Evolutionary conservation across 768 basidiomycete genomes (phyloP), one percentile per base, ranked within the genome.

Genomic region (Lactifluus volemus): DNA sequence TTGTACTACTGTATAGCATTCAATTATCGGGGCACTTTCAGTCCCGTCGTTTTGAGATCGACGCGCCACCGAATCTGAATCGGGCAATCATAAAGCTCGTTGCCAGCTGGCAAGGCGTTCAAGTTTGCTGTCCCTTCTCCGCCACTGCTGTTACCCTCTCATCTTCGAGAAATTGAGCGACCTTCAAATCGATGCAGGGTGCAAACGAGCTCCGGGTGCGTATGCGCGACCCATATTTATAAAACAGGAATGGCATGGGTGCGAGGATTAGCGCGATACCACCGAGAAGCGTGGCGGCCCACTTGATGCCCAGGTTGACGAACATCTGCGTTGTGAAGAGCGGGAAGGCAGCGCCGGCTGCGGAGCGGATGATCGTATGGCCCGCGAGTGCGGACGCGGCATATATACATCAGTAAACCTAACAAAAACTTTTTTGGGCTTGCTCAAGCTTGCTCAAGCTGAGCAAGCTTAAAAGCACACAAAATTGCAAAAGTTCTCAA

Each of bases 251-350:
- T 0, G 87, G 86, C 49, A 78, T 81, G 1, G 87, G 88, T 0
- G 81, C 76, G 39, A 86, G 79, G 17, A 85, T 62, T 3, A 86
- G 71, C 0, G 77, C 76, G 29, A 88, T 67, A 56, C 81, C 73
- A 7, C 80, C 86, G 15, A 88, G 74, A 19, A 89, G 67, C 30
- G 74, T 73, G 9, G 70, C 74, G 7, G 75, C 74, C 76, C 78
- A 77, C 49, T 73, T 67, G 44, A 69, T 68, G 12, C 68, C 69
- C 45, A 73, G 59, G 36, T 63, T 76, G 3, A 69, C 68, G 74
- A 84, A 86, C 82, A 84, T 83, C 68, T 85, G 81, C 12, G 76
- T 76, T 0, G 82, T 85, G 72, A 87, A 89, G 1, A 88, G 74
- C 12, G 84, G 85, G 71, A 86, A 85, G 0, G 79, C 77, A 0